Evolutionary conservation across 805 yeast genomes (phyloP).

Genomic region (Huiozyma naganishii): DNA sequence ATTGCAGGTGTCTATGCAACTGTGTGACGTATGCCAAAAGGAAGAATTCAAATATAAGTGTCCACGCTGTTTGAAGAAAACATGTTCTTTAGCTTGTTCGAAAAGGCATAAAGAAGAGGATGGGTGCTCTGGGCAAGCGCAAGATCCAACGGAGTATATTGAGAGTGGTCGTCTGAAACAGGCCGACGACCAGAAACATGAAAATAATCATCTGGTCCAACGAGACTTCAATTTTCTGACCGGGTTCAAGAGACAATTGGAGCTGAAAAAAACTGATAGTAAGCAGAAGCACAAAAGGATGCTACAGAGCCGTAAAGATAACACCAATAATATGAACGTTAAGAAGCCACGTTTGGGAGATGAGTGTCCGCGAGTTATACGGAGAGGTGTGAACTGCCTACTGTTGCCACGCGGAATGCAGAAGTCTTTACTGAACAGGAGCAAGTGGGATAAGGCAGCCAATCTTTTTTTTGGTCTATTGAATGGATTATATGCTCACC

Average conservation of each 20-base stretch:
- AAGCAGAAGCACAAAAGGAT: conserved; percentile 35
- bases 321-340: conserved; percentile 5
- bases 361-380: conserved; percentile 22
- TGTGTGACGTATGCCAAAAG: conserved; percentile 38
- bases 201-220: conserved; percentile 41
- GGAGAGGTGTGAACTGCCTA: conserved; percentile 58
- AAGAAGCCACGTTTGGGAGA: conserved; percentile 4
- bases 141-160: conserved; percentile 49
- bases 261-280: conserved; percentile 46
- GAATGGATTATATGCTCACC: conserved; percentile 48
- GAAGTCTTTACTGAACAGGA: conserved; percentile 49
- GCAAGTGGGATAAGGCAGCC: conserved; percentile 56
- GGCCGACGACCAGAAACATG: conserved; percentile 29
- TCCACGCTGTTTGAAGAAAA: conserved; percentile 58
- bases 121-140: conserved; percentile 53
- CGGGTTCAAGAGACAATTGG: conserved; percentile 46
- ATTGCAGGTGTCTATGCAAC: not conserved
- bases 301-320: conserved; percentile 19
- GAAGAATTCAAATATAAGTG: conserved; percentile 55
- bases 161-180: conserved; percentile 34
- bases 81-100: conserved; percentile 68
- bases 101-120: conserved; percentile 52
- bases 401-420: conserved; percentile 67
- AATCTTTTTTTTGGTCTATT: conserved; percentile 67
- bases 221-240: conserved; percentile 75